phyloP scores from a whole-genome alignment of 78 protist genomes.

The Thecamonas trahens region DNA sequence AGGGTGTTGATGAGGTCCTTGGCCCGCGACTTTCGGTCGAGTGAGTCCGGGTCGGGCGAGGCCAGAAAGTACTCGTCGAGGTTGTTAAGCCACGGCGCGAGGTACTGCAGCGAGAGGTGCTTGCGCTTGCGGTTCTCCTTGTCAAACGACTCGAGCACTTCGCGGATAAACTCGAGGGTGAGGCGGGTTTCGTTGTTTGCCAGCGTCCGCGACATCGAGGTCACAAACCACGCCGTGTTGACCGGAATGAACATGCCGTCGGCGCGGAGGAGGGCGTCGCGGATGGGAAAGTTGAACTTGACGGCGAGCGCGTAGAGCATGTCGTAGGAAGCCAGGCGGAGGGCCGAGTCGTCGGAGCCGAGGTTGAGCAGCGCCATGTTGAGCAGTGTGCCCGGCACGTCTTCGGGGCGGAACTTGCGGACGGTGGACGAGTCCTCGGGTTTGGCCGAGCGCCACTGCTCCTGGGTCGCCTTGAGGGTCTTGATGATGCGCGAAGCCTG shows the following conservation, averaged over 20 bases:
- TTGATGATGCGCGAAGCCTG: constrained; percentile 11
- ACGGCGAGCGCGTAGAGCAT: constrained; percentile 33
- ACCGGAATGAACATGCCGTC: constrained; percentile 51
- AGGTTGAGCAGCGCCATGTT: constrained; percentile 62
- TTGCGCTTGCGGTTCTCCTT: constrained; percentile 31
- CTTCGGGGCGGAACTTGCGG: constrained; percentile 41
- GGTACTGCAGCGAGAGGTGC: constrained; percentile 49
- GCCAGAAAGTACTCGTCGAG: constrained; percentile 2
- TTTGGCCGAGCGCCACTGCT: constrained; percentile 16
- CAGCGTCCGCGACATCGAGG: constrained; percentile 24
- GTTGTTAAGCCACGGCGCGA: constrained; percentile 61
- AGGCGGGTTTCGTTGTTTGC: constrained; percentile 26
- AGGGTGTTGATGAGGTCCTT: constrained; percentile 13
- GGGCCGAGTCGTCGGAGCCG: constrained; percentile 24
- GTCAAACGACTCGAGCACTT: constrained; percentile 19
- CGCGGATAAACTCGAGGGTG: constrained; percentile 49
- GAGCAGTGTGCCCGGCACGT: constrained; percentile 61
- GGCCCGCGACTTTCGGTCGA: too few species aligned
- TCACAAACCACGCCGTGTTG: constrained; percentile 38
- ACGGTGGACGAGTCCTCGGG: constrained; percentile 15
- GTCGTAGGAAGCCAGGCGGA: constrained; percentile 54
- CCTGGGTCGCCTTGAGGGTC: constrained; percentile 14
- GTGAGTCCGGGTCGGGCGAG: background rate
- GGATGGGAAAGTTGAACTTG: constrained; percentile 34
- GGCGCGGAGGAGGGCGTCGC: constrained; percentile 34